A percentile compares a stretch with the other conserved stretches of the same genome.
These are phyloP conservation scores for Ustilago esculenta DNA, from an alignment of 1,284 basidiomycete species.

Conservation along the genomic window DNA sequence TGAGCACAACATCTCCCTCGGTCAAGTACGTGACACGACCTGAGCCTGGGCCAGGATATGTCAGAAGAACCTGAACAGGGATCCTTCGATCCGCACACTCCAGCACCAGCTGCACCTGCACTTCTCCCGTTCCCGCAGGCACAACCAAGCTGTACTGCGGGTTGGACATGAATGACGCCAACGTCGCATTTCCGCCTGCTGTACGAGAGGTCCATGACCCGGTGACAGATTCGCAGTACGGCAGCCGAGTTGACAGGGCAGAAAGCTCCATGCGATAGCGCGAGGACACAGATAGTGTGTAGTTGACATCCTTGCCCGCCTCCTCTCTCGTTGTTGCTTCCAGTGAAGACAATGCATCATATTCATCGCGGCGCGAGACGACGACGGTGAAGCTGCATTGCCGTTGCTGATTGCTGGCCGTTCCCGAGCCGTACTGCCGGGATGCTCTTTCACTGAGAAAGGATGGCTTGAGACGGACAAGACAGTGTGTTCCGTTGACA, in stretches of 20 bases:
- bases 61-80: constrained; percentile 79
- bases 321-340: constrained; percentile 2
- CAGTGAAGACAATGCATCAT: background rate
- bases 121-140: constrained; percentile 2
- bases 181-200: constrained; percentile 82
- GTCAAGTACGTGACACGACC: constrained; percentile 71
- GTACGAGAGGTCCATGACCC: constrained; percentile 74
- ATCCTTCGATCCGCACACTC: constrained; percentile 74
- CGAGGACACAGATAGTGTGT: constrained; percentile 73
- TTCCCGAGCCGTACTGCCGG: background rate
- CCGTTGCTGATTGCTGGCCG: constrained; percentile 1
- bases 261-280: constrained; percentile 22
- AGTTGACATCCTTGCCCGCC: constrained; percentile 63
- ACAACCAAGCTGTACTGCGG: constrained; percentile 80
- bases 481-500: constrained; percentile 79
- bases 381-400: constrained; percentile 48
- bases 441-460: background rate
- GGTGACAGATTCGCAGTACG: constrained; percentile 35
- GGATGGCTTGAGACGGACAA: constrained; percentile 70
- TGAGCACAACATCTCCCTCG: constrained; percentile 76
- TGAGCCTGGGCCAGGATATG: constrained; percentile 12
- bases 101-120: constrained; percentile 70
- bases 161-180: constrained; percentile 85
- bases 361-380: constrained; percentile 56
- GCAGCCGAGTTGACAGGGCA: constrained; percentile 32